Evolutionary conservation across 148 eudicot species (phyloP), one percentile per base, ranked within the genome.

Genomic region (Rhododendron henanense): DNA sequence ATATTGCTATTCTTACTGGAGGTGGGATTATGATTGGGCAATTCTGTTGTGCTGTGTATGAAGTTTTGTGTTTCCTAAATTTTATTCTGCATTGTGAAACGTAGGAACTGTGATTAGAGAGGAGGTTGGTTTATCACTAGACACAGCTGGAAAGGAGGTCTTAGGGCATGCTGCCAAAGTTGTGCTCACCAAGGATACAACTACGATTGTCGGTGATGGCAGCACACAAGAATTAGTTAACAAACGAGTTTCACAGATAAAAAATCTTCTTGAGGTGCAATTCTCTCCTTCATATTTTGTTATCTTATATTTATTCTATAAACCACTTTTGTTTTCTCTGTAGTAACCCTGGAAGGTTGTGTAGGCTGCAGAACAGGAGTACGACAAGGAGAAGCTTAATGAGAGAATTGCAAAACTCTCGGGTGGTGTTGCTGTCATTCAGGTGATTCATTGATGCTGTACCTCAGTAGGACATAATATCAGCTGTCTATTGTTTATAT

Each of bases 371-470:
- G 97, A 93, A 51, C 84, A 91, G 71, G 93, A 91, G 35, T 94
- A 93, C 76, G 97, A 93, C 87, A 92, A 83, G 84, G 88, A 83
- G 28, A 93, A 94, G 84, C 87, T 94, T n/a, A 92, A 90, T 85
- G 97, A 94, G 89, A 92, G 97, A 89, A 94, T 94, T 87, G 97
- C 97, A 85, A 94, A 94, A 67, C 92, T 94, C 53, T 92, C 97
- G 4, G 92, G 94, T 83, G 97, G 97, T 59, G 97, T 94, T 90
- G 97, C 95, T 50, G 95, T 94, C 23, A 93, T 94, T 86, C 93
- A 90, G 93, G 94, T 92, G 74, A 84, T 83, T 63, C 18, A 8
- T 21, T 78, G 53, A 84, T 73, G 61, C 1, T 45, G 16, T 61
- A 61, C 83, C 73, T 71, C 41, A 47, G 25, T 28, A 23, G 31